phyloP scores from a whole-genome alignment of 75 land plant genomes.

The Picea sitchensis region DNA sequence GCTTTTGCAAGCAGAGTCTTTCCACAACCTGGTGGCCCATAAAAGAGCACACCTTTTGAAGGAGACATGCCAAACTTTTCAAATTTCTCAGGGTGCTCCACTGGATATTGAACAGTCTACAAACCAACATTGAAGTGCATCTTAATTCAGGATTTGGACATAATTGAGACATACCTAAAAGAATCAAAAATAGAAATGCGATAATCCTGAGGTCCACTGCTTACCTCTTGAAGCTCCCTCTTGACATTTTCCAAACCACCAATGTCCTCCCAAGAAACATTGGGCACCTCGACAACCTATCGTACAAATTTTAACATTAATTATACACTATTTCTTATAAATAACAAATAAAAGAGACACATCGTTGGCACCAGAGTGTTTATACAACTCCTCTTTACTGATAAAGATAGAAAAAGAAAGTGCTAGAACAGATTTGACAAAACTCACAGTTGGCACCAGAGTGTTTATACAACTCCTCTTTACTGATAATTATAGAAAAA shows the following conservation, averaged over 20 bases:
- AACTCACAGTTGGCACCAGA: slow-evolving; percentile 39
- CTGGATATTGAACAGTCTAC: slow-evolving; percentile 53
- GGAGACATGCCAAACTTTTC: slow-evolving; percentile 56
- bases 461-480: not conserved
- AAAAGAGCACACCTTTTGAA: slow-evolving; percentile 38
- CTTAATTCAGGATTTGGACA: not conserved
- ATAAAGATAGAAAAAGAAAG: not conserved
- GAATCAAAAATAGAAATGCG: not conserved
- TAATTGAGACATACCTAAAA: not conserved
- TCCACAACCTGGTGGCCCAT: slow-evolving; percentile 70
- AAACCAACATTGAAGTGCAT: not conserved
- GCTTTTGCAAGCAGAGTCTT: slow-evolving; percentile 65
- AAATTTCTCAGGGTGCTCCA: slow-evolving; percentile 50
- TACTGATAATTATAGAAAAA: not conserved
- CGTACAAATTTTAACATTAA: not conserved
- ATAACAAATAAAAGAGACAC: not conserved
- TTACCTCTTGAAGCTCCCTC: slow-evolving; percentile 85
- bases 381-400: not conserved
- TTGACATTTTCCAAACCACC: slow-evolving; percentile 90
- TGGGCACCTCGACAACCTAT: slow-evolving; percentile 86
- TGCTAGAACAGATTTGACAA: not conserved
- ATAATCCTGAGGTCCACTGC: not conserved
- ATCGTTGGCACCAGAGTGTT: not conserved
- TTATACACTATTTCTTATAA: not conserved
- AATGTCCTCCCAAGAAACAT: slow-evolving; percentile 82